Percentiles rank a stretch among this genome's conserved stretches.
phyloP scores from a whole-genome alignment of 1,139 yeast species.

The Kodamaea alishanica region DNA sequence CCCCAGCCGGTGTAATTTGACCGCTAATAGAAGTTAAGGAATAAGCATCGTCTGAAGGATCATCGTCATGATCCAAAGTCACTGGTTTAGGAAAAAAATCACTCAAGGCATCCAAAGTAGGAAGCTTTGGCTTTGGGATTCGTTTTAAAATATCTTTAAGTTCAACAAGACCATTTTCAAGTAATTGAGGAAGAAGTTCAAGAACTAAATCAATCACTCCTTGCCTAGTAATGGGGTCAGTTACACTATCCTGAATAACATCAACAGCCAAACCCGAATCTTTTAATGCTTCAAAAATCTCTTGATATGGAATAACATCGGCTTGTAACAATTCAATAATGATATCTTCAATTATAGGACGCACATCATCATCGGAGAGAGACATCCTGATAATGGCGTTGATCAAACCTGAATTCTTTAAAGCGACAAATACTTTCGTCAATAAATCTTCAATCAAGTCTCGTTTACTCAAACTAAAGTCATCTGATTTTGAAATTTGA shows the following conservation, averaged over 20 bases:
- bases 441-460: conserved; percentile 20
- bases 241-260: conserved; percentile 23
- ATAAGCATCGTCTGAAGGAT: too few species aligned
- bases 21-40: too few species aligned
- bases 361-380: conserved; percentile 29
- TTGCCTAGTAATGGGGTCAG: conserved; percentile 29
- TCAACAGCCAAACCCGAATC: conserved; percentile 33
- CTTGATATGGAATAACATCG: conserved; percentile 33
- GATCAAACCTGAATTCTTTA: conserved; percentile 32
- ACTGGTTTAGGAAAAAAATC: background rate
- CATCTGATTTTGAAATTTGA: conserved; percentile 1
- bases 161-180: conserved; percentile 12
- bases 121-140: conserved; percentile 3
- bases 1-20: too few species aligned
- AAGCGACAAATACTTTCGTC: conserved; percentile 22
- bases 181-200: conserved; percentile 27
- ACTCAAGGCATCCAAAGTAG: conserved; percentile 3
- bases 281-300: conserved; percentile 29
- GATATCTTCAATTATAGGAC: conserved; percentile 24
- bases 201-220: conserved; percentile 27
- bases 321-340: conserved; percentile 27
- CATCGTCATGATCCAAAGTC: too few species aligned
- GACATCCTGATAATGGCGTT: conserved; percentile 26
- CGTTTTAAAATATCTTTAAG: conserved; percentile 3
- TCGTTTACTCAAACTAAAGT: conserved; percentile 5